A percentile compares a stretch with the other conserved stretches of the same genome.
Evolutionary conservation across 148 eudicot species (phyloP).

Genomic region (Camellia japonica): DNA sequence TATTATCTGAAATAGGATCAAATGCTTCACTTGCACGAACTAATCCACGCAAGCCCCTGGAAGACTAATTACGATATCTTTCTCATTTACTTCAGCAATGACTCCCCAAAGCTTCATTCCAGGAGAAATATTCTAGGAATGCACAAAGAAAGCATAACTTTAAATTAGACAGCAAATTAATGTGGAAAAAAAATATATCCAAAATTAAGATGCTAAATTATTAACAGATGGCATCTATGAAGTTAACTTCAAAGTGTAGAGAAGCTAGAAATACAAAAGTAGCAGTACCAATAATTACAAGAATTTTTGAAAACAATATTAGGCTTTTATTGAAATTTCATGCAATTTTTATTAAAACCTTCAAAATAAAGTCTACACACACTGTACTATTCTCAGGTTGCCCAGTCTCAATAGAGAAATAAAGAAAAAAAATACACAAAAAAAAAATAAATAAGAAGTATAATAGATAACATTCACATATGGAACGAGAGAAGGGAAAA

Average conservation of each 20-base stretch:
- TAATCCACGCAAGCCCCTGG: constrained; percentile 97
- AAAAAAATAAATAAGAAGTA: no score
- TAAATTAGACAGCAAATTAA: background rate
- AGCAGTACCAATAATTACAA: background rate
- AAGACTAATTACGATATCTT: constrained; percentile 84
- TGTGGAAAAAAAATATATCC: background rate
- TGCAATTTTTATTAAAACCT: background rate
- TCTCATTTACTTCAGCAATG: constrained; percentile 80
- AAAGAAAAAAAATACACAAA: no score
- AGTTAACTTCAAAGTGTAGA: background rate
- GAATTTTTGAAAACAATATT: background rate
- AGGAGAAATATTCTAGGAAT: constrained; percentile 68
- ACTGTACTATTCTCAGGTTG: no score
- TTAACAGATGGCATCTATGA: background rate
- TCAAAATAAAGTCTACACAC: no score
- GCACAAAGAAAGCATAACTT: constrained; percentile 14
- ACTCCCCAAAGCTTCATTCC: constrained; percentile 99
- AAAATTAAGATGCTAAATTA: background rate
- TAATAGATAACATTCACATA: background rate
- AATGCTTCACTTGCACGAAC: constrained; percentile 82
- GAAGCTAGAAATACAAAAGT: background rate
- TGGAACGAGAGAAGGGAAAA: background rate
- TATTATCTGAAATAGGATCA: constrained; percentile 43
- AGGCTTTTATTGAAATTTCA: background rate
- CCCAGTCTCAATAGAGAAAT: no score